phyloP scores from a whole-genome alignment of 169 alveolate species.

The Plasmodium ovale region DNA sequence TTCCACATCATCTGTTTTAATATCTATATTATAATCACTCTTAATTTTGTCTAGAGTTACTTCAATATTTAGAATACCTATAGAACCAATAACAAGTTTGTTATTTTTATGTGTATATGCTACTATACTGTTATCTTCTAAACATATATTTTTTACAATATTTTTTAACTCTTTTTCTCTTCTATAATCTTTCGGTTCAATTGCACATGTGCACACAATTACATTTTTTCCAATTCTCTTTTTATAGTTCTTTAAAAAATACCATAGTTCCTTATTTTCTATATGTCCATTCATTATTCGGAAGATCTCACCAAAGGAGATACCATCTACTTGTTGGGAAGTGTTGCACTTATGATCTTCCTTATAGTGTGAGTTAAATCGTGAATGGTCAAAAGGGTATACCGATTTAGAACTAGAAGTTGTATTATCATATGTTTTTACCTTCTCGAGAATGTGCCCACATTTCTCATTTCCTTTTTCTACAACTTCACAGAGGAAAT shows the following conservation, averaged over 20 bases:
- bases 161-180: slow-evolving; percentile 68
- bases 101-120: slow-evolving; percentile 40
- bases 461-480: slow-evolving; percentile 13
- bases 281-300: slow-evolving; percentile 24
- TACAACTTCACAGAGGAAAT: slow-evolving; percentile 46
- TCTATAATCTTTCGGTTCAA: slow-evolving; percentile 63
- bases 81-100: slow-evolving; percentile 67
- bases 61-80: slow-evolving; percentile 73
- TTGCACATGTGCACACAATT: slow-evolving; percentile 68
- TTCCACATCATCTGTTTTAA: slow-evolving; percentile 55
- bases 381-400: too few relatives aligned
- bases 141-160: slow-evolving; percentile 39
- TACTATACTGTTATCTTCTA: slow-evolving; percentile 71
- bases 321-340: not conserved
- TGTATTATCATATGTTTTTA: not conserved
- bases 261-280: slow-evolving; percentile 55
- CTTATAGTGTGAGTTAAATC: not conserved
- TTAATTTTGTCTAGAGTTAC: slow-evolving; percentile 66
- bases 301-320: slow-evolving; percentile 10
- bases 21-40: slow-evolving; percentile 60
- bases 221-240: slow-evolving; percentile 64
- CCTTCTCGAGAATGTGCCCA: too few relatives aligned
- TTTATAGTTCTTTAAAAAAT: slow-evolving; percentile 58
- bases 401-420: not conserved
- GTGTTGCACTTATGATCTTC: not conserved